These are phyloP conservation scores for Aspergillus calidoustus DNA, from an alignment of 2,329 filamentous ascomycete species.

Conservation along the genomic window DNA sequence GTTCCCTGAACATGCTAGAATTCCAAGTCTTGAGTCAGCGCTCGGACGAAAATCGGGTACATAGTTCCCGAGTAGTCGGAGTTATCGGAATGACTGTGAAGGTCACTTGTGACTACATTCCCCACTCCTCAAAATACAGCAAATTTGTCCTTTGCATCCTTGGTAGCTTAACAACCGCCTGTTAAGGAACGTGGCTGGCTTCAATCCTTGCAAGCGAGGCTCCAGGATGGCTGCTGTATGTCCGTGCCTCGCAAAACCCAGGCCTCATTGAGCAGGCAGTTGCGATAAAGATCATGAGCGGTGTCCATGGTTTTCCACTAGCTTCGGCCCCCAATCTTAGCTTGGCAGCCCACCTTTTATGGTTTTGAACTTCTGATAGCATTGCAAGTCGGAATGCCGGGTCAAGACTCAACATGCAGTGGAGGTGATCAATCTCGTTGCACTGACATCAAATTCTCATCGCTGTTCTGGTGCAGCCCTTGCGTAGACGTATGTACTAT, in stretches of 20 bases:
- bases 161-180: not conserved
- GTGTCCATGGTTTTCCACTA: not conserved
- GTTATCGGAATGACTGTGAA: not conserved
- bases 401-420: not conserved
- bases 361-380: not conserved
- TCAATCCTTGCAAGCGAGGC: not conserved
- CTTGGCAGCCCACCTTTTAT: not conserved
- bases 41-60: not conserved
- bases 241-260: not conserved
- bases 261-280: not conserved
- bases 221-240: not conserved
- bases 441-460: not conserved
- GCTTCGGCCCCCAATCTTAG: not conserved
- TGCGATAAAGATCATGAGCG: not conserved
- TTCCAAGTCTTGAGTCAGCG: not conserved
- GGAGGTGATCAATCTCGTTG: not conserved
- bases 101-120: not conserved
- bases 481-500: not conserved
- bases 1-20: not conserved
- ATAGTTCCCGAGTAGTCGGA: not conserved
- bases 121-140: not conserved
- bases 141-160: not conserved
- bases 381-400: not conserved
- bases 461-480: not conserved
- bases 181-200: not conserved